Evolutionary conservation across 495 filamentous ascomycete genomes (phyloP).

Genomic region (Lophiotrema nucula): DNA sequence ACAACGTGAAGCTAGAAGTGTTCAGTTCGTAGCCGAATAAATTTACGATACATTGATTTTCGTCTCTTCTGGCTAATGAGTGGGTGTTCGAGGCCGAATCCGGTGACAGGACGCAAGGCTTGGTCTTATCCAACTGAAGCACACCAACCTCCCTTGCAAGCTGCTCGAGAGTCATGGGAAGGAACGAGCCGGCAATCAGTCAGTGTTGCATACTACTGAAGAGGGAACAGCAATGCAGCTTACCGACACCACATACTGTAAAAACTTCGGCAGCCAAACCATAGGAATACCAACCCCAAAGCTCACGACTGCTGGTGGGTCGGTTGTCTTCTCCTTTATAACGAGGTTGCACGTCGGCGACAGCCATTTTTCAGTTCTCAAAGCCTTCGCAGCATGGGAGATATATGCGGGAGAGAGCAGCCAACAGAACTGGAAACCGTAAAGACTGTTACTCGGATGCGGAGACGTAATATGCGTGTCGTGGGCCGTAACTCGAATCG

Average conservation of each 20-base stretch:
- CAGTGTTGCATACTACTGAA: no score
- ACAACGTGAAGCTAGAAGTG: conserved; percentile 97
- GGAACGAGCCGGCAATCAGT: conserved; percentile 69
- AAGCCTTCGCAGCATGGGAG: no score
- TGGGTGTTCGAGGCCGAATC: conserved; percentile 40
- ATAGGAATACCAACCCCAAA: conserved; percentile 93
- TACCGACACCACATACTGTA: conserved; percentile 84
- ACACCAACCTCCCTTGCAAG: conserved; percentile 89
- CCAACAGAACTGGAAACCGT: no score
- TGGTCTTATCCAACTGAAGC: conserved; percentile 69
- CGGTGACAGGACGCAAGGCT: conserved; percentile 68
- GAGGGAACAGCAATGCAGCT: no score
- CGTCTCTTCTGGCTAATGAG: conserved; percentile 30
- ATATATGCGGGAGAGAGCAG: no score
- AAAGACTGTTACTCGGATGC: no score
- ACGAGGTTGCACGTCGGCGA: no score
- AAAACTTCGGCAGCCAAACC: conserved; percentile 96
- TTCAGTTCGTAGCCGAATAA: conserved; percentile 84
- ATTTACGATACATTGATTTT: conserved; percentile 80
- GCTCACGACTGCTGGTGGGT: conserved; percentile 79
- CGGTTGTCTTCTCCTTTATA: conserved; percentile 87
- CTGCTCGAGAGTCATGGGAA: conserved; percentile 91
- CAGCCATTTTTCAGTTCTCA: no score
- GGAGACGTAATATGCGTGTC: no score
- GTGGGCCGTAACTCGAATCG: no score